Percentiles rank a stretch among this genome's conserved stretches.
phyloP scores from a whole-genome alignment of 2,329 filamentous ascomycete species.

The Penicillium thymicola region DNA sequence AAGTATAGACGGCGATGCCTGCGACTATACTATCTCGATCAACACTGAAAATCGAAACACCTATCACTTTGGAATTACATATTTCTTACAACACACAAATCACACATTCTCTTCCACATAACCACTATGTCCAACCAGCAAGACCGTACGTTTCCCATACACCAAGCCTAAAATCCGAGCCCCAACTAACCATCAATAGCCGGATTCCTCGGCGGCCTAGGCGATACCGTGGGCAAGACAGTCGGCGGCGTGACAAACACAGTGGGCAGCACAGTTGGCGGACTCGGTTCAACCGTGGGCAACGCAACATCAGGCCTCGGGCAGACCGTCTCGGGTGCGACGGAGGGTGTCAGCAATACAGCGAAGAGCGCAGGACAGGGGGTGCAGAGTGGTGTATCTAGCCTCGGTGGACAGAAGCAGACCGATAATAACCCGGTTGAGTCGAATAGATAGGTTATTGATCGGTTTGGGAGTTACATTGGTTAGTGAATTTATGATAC shows the following conservation, averaged over 20 bases:
- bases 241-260: conserved; percentile 35
- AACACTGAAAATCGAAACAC: not conserved
- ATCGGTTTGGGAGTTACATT: not conserved
- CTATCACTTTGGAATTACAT: not conserved
- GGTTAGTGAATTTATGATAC: not conserved
- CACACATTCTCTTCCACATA: not conserved
- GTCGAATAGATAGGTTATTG: conserved; percentile 4
- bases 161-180: not conserved
- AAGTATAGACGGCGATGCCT: not conserved
- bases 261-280: conserved; percentile 25
- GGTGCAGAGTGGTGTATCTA: conserved; percentile 8
- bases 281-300: conserved; percentile 35
- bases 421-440: conserved; percentile 23
- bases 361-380: conserved; percentile 23
- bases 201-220: conserved; percentile 28
- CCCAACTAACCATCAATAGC: not conserved
- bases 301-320: conserved; percentile 32
- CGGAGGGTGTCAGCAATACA: conserved; percentile 30
- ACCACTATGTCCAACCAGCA: conserved; percentile 14
- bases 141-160: conserved; percentile 8
- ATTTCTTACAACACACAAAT: not conserved
- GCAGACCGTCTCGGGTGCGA: conserved; percentile 27
- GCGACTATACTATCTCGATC: not conserved
- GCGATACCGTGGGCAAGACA: conserved; percentile 29
- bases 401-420: conserved; percentile 21